Percentiles rank a stretch among this genome's conserved stretches.
Evolutionary conservation across 2,329 filamentous ascomycete genomes (phyloP).

Genomic region (Ophiostoma perfectum): DNA sequence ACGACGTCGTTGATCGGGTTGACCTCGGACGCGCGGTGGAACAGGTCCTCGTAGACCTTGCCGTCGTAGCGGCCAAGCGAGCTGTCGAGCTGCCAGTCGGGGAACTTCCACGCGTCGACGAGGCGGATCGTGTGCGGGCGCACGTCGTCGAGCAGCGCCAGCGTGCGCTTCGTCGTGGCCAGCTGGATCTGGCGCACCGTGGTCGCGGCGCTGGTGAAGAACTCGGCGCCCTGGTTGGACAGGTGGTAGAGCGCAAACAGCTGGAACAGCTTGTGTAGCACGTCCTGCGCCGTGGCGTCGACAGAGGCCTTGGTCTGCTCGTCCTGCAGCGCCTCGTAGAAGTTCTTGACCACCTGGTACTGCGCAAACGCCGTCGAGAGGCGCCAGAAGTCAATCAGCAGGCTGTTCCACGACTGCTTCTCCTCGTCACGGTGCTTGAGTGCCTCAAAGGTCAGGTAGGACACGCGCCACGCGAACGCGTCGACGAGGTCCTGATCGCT

Average conservation of each 20-base stretch:
- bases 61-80: conserved; percentile 65
- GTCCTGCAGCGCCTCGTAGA: conserved; percentile 43
- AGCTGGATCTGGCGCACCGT: conserved; percentile 64
- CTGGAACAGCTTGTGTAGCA: conserved; percentile 73
- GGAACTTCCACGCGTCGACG: conserved; percentile 70
- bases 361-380: conserved; percentile 70
- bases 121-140: conserved; percentile 66
- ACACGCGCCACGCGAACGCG: conserved; percentile 70
- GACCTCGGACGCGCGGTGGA: conserved; percentile 62
- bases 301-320: conserved; percentile 48
- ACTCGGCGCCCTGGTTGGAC: conserved; percentile 61
- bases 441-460: conserved; percentile 69
- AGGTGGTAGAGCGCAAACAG: conserved; percentile 64
- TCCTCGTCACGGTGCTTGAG: conserved; percentile 68
- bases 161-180: conserved; percentile 56
- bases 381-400: conserved; percentile 73
- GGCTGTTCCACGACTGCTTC: conserved; percentile 71
- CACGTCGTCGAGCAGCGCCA: conserved; percentile 65
- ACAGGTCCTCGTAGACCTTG: conserved; percentile 73
- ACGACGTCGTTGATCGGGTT: conserved; percentile 69
- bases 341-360: conserved; percentile 74
- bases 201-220: conserved; percentile 20
- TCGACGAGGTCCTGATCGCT: conserved; percentile 64
- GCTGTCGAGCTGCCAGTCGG: conserved; percentile 72
- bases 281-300: conserved; percentile 49